Conservation (phyloP, 768 basidiomycete genomes). For the Strobilomyces echinocephalus region DNA sequence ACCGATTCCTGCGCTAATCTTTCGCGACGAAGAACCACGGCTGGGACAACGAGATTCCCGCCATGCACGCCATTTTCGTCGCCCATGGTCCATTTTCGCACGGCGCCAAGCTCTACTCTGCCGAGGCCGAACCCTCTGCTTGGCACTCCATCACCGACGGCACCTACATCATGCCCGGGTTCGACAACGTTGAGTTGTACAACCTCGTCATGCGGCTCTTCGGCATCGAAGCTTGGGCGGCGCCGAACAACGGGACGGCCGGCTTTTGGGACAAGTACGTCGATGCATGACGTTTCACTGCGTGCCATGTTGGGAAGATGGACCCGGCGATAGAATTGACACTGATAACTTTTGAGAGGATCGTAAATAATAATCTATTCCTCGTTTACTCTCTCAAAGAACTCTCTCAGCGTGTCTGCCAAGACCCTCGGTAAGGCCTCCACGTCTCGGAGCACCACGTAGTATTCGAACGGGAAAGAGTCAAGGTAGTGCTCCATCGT, state of each 20-base stretch:
- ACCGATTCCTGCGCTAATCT: neutral
- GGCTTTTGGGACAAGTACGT: constrained; percentile 86
- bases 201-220: constrained; percentile 74
- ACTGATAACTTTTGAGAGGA: neutral
- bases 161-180: constrained; percentile 72
- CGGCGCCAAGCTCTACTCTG: constrained; percentile 50
- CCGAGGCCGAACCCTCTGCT: constrained; percentile 9
- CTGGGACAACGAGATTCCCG: constrained; percentile 71
- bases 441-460: constrained; percentile 85
- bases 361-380: constrained; percentile 29
- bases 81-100: constrained; percentile 86
- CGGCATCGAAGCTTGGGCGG: constrained; percentile 52
- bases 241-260: constrained; percentile 67
- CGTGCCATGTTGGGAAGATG: neutral
- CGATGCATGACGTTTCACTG: constrained; percentile 5
- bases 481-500: constrained; percentile 88
- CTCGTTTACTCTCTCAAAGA: constrained; percentile 80
- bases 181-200: constrained; percentile 83
- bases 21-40: constrained; percentile 66
- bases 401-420: constrained; percentile 84
- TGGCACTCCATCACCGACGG: constrained; percentile 63
- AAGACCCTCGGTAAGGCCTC: constrained; percentile 90
- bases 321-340: neutral
- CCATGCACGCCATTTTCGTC: constrained; percentile 89
- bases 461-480: constrained; percentile 97